Base-by-base conservation (phyloP, 306 rosid species). In the Sphenostylis stenocarpa region DNA sequence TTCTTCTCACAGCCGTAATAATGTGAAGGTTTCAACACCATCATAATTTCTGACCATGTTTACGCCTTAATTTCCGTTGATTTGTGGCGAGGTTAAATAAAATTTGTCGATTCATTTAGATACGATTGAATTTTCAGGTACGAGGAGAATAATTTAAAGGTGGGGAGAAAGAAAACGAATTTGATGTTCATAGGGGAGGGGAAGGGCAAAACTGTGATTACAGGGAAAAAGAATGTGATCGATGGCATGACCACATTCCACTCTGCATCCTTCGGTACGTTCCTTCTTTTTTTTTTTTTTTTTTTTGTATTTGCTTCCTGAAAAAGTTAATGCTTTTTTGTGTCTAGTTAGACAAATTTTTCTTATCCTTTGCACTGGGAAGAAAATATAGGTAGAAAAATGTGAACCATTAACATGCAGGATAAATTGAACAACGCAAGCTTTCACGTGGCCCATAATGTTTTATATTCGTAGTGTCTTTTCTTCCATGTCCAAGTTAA, bases 141-240 rank as follows among this genome's bases (percentile, higher is more conserved):
- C 69, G 97, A 92, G 76, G 99, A 96, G 89, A 55, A 84, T 14
- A 90, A 87, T 63, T 77, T 96, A 70, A 96, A 96, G 87, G 93
- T 96, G 24, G 99, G 97, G 2, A 89, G 87, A 84, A 92, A 91
- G 91, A 96, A 96, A 76, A 87, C 39, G 7, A 89, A 92, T 48
- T 28, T 96, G 70, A 96, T 96, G 99, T 88, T 96, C 47, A 87
- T 96, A 8, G 99, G 99, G 0, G 99, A 92, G 4, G 99, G 99
- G 7, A 86, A 7, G 86, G 99, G 87, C 9, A 77, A 75, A 74
- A 96, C 98, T 0, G 81, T 87, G 56, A 92, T 96, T 20, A 80
- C 96, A 0, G 99, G 99, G 0, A 48, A 63, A 1, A 92, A 33
- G 53, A 92, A 70, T 72, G 80, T 88, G 4, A 7, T 0, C 4